Evolutionary conservation across 257 asterid species (phyloP).

Genomic region (Fraxinus excelsior): DNA sequence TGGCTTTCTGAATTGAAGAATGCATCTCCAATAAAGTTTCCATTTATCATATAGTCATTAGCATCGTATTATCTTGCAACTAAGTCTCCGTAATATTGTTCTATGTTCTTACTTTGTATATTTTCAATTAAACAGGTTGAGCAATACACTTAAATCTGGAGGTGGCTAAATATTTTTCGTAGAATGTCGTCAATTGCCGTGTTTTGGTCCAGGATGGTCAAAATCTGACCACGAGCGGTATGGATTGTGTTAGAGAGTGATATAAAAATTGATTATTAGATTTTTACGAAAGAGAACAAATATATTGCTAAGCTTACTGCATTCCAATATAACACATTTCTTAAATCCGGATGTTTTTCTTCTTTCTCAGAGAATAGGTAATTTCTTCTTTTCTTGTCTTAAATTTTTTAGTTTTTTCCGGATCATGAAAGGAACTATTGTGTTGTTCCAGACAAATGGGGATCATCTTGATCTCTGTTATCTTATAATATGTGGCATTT

Average conservation of each 20-base stretch:
- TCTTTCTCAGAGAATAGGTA: not conserved
- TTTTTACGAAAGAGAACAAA: not conserved
- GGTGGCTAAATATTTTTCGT: slow-evolving; percentile 32
- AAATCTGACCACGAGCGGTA: slow-evolving; percentile 7
- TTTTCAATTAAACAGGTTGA: slow-evolving; percentile 36
- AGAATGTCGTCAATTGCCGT: not conserved
- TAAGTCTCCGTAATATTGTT: not conserved
- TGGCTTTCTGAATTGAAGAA: not conserved
- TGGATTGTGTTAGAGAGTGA: slow-evolving; percentile 10
- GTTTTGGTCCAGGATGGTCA: slow-evolving; percentile 3
- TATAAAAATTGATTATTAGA: not conserved
- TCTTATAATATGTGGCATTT: not conserved
- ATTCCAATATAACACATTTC: not conserved
- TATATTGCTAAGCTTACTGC: not conserved
- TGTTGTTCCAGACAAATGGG: not conserved
- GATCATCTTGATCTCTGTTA: not conserved
- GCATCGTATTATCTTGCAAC: not conserved
- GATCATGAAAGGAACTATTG: not conserved
- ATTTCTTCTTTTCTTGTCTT: not conserved
- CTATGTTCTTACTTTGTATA: not conserved
- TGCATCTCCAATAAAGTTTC: not conserved
- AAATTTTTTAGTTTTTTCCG: not conserved
- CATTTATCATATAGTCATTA: not conserved
- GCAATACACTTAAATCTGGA: slow-evolving; percentile 46
- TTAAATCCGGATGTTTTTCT: not conserved